Conservation (phyloP, 768 basidiomycete species). For the Rhodosporidiobolus sp. region DNA sequence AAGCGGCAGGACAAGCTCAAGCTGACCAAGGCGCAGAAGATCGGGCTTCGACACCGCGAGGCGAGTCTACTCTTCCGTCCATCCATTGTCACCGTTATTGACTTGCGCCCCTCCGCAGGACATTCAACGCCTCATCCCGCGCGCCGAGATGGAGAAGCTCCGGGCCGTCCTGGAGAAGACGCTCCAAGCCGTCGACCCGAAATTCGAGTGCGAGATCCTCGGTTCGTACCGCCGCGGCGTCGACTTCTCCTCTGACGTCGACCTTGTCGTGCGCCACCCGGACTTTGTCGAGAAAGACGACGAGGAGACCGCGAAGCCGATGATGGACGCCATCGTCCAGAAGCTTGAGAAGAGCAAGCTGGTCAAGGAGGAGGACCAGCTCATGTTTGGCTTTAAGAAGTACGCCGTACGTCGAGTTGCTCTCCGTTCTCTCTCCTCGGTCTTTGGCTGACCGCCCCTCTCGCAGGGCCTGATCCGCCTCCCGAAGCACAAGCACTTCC, state of each 20-base stretch:
- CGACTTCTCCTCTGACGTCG: conserved; percentile 33
- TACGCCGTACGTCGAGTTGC: conserved; percentile 4
- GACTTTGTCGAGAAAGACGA: conserved; percentile 25
- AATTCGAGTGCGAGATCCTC: conserved; percentile 35
- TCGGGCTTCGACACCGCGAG: conserved; percentile 30
- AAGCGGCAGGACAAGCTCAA: conserved; percentile 8
- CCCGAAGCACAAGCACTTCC: conserved; percentile 14
- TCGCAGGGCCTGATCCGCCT: conserved; percentile 32
- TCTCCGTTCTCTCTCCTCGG: background rate
- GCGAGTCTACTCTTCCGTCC: conserved; percentile 7
- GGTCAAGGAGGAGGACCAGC: conserved; percentile 21
- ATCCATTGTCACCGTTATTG: background rate
- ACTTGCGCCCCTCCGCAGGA: conserved; percentile 17
- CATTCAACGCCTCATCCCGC: conserved; percentile 34
- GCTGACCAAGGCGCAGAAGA: conserved; percentile 33
- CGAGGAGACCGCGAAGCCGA: conserved; percentile 13
- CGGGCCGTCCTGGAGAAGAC: conserved; percentile 8
- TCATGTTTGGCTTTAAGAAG: conserved; percentile 31
- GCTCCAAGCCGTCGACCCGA: conserved; percentile 14
- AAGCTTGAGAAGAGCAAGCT: conserved; percentile 13
- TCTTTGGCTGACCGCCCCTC: background rate
- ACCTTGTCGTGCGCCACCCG: conserved; percentile 33
- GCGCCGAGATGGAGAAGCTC: conserved; percentile 32
- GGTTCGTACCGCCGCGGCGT: conserved; percentile 36
- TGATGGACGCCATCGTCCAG: conserved; percentile 21